Evolutionary conservation across 1,284 basidiomycete genomes (phyloP).

Genomic region (Cutaneotrichosporon cavernicola): DNA sequence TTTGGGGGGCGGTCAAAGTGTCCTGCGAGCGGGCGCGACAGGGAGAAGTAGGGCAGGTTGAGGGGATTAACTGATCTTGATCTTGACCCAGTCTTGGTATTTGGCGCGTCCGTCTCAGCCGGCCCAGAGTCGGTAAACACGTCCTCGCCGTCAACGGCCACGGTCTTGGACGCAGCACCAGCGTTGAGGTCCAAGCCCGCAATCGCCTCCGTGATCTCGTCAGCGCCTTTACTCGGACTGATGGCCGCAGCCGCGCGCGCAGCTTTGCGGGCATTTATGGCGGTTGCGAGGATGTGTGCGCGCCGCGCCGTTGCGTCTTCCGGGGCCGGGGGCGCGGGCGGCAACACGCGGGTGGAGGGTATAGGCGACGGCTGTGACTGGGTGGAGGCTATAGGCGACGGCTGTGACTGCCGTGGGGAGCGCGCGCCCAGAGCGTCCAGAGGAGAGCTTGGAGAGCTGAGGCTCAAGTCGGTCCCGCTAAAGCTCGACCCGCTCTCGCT

Average conservation of each 20-base stretch:
- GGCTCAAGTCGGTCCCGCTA: neutral
- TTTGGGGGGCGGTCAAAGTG: constrained; percentile 21
- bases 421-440: too few species aligned
- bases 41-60: constrained; percentile 25
- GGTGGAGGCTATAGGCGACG: neutral
- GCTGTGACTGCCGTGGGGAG: neutral
- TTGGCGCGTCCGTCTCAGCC: neutral
- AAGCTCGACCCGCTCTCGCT: constrained; percentile 9
- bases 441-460: neutral
- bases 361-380: neutral
- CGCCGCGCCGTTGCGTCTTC: neutral
- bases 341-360: neutral
- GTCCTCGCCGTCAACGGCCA: neutral
- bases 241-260: neutral
- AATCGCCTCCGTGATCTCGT: neutral
- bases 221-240: neutral
- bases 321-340: neutral
- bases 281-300: neutral
- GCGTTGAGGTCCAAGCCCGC: neutral
- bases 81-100: too few species aligned
- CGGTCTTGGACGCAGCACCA: neutral
- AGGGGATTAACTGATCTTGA: neutral
- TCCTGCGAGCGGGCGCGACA: constrained; percentile 15
- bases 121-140: neutral
- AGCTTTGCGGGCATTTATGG: neutral